These are phyloP conservation scores for Annulohypoxylon maeteangense DNA, from an alignment of 495 filamentous ascomycete species.

Conservation along the genomic window DNA sequence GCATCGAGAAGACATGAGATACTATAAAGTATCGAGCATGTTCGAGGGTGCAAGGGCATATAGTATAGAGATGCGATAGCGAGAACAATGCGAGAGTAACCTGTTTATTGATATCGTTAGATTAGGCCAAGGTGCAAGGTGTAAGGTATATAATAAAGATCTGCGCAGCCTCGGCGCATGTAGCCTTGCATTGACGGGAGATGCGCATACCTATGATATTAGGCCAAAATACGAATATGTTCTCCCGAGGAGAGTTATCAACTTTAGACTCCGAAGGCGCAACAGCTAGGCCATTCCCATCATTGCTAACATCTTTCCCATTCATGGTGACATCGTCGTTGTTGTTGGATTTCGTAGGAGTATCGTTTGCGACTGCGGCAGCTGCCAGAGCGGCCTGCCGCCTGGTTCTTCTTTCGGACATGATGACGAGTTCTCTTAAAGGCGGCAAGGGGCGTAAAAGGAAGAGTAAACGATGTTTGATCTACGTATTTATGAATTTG, in stretches of 20 bases:
- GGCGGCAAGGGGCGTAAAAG: not conserved
- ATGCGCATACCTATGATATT: slow-evolving; percentile 84
- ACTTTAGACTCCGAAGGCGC: slow-evolving; percentile 25
- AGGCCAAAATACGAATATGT: slow-evolving; percentile 94
- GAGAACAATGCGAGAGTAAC: slow-evolving; percentile 88
- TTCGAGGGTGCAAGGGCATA: slow-evolving; percentile 96
- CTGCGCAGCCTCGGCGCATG: not conserved
- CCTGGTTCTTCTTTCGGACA: slow-evolving; percentile 50
- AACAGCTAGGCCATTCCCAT: slow-evolving; percentile 42
- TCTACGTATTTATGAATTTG: slow-evolving; percentile 1
- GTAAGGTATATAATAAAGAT: not conserved
- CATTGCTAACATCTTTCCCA: slow-evolving; percentile 42
- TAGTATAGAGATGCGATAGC: slow-evolving; percentile 95
- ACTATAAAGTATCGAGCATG: slow-evolving; percentile 90
- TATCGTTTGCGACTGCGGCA: slow-evolving; percentile 36
- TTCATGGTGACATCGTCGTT: slow-evolving; percentile 30
- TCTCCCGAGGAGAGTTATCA: slow-evolving; percentile 66
- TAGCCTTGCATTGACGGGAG: slow-evolving; percentile 2
- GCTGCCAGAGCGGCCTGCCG: slow-evolving; percentile 50
- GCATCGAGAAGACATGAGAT: slow-evolving; percentile 94
- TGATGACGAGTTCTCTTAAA: slow-evolving; percentile 22
- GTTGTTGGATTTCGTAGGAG: slow-evolving; percentile 23
- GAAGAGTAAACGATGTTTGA: not conserved
- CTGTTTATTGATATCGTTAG: slow-evolving; percentile 55
- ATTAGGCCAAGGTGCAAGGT: slow-evolving; percentile 20